Evolutionary conservation across 2,329 filamentous ascomycete genomes (phyloP).

Genomic region (Basipetospora chlamydospora): DNA sequence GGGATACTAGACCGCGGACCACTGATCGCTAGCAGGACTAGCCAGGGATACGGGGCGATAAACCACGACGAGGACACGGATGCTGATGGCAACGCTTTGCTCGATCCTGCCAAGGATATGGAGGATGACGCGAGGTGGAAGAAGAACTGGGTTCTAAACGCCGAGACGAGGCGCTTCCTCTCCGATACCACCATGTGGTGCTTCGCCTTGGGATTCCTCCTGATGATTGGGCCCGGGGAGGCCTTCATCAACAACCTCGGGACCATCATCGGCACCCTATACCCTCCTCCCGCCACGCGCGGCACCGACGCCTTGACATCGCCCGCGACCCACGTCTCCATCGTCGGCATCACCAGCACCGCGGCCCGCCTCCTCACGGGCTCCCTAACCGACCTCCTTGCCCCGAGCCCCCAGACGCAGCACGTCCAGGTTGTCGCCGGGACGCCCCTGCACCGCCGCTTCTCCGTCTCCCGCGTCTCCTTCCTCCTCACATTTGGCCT

Average conservation of each 20-base stretch:
- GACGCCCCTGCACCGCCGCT: slow-evolving; percentile 18
- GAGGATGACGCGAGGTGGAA: slow-evolving; percentile 44
- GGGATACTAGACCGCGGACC: slow-evolving; percentile 65
- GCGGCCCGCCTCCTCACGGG: slow-evolving; percentile 82
- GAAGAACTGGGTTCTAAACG: slow-evolving; percentile 84
- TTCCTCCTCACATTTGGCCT: slow-evolving; percentile 67
- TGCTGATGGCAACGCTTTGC: slow-evolving; percentile 26
- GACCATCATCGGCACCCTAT: slow-evolving; percentile 79
- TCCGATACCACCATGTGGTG: slow-evolving; percentile 91
- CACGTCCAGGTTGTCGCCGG: slow-evolving; percentile 31
- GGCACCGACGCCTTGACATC: slow-evolving; percentile 30
- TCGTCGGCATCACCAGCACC: slow-evolving; percentile 81
- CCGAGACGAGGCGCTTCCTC: slow-evolving; percentile 75
- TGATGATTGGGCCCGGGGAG: slow-evolving; percentile 90
- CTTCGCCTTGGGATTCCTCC: slow-evolving; percentile 78
- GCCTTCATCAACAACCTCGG: slow-evolving; percentile 96
- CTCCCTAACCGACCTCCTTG: slow-evolving; percentile 75
- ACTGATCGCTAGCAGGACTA: slow-evolving; percentile 47
- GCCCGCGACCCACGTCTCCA: slow-evolving; percentile 79
- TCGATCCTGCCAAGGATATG: slow-evolving; percentile 22
- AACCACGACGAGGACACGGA: slow-evolving; percentile 23
- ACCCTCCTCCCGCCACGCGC: slow-evolving; percentile 26
- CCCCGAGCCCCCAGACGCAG: slow-evolving; percentile 48
- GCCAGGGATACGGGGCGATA: slow-evolving; percentile 49
- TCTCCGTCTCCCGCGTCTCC: slow-evolving; percentile 59